These are phyloP conservation scores for Aquilaria sinensis DNA, from an alignment of 345 rosid species.

Conservation along the genomic window DNA sequence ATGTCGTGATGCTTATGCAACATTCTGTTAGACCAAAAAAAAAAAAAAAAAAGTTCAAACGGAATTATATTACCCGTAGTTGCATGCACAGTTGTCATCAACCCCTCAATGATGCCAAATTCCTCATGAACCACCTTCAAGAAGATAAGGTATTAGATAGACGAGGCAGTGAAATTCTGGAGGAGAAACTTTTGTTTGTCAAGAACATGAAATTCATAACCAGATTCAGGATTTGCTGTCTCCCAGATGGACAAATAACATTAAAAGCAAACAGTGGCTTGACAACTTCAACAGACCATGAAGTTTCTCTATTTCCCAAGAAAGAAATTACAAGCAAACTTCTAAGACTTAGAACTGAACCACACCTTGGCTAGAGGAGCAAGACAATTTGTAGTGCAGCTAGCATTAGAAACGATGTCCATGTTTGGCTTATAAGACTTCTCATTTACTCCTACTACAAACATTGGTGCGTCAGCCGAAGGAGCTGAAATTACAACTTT, in stretches of 20 bases:
- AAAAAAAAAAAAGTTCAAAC: slow-evolving; percentile 1
- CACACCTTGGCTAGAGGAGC: slow-evolving; percentile 99
- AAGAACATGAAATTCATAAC: not conserved
- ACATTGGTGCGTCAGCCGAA: slow-evolving; percentile 99
- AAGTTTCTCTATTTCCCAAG: too few species aligned
- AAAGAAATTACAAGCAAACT: not conserved
- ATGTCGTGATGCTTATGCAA: slow-evolving; percentile 2
- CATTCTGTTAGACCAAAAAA: not conserved
- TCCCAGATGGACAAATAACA: not conserved
- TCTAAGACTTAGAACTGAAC: slow-evolving; percentile 10
- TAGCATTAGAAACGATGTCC: slow-evolving; percentile 97
- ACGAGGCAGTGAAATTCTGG: not conserved
- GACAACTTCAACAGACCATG: not conserved
- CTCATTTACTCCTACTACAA: slow-evolving; percentile 98
- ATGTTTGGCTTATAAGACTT: slow-evolving; percentile 70
- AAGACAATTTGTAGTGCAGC: slow-evolving; percentile 99
- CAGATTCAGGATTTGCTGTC: not conserved
- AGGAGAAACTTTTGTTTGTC: not conserved
- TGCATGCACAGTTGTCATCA: slow-evolving; percentile 99
- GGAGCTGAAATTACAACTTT: slow-evolving; percentile 98
- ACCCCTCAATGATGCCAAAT: slow-evolving; percentile 91
- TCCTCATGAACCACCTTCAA: slow-evolving; percentile 94
- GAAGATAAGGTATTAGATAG: not conserved
- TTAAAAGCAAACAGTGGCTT: not conserved
- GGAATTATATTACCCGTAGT: slow-evolving; percentile 63